A percentile compares a stretch with the other conserved stretches of the same genome.
Evolutionary conservation across 1,284 basidiomycete genomes (phyloP).

Genomic region (Taiwanofungus camphoratus): DNA sequence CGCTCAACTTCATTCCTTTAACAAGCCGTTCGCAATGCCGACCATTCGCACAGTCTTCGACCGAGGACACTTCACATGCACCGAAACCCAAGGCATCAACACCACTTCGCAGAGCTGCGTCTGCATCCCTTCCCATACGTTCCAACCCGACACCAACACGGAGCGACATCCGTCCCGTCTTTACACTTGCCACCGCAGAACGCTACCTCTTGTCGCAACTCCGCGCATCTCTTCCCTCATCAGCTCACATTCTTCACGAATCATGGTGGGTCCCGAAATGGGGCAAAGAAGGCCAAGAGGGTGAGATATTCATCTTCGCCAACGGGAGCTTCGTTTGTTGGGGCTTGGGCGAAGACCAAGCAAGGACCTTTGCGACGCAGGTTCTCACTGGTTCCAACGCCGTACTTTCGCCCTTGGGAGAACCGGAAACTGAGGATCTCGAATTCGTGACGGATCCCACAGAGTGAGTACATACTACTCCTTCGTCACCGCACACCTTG

Average conservation of each 20-base stretch:
- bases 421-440: slow-evolving; percentile 82
- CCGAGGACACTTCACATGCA: slow-evolving; percentile 18
- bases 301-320: slow-evolving; percentile 84
- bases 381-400: slow-evolving; percentile 53
- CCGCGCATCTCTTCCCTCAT: slow-evolving; percentile 44
- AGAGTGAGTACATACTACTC: slow-evolving; percentile 49
- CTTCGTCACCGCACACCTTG: background rate
- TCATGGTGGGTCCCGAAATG: slow-evolving; percentile 76
- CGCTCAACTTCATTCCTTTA: background rate
- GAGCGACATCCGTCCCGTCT: slow-evolving; percentile 65
- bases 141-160: slow-evolving; percentile 75
- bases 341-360: slow-evolving; percentile 81
- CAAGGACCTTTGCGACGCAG: slow-evolving; percentile 58
- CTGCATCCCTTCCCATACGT: slow-evolving; percentile 74
- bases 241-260: slow-evolving; percentile 59
- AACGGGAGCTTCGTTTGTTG: slow-evolving; percentile 86
- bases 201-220: slow-evolving; percentile 61
- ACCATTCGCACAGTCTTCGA: slow-evolving; percentile 4
- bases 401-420: slow-evolving; percentile 59
- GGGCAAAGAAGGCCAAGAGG: slow-evolving; percentile 54
- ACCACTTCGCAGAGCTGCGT: slow-evolving; percentile 61
- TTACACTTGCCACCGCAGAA: slow-evolving; percentile 74
- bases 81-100: slow-evolving; percentile 75
- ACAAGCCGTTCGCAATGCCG: slow-evolving; percentile 6
- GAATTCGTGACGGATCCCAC: slow-evolving; percentile 87